These are phyloP conservation scores for Globisporangium camurandrum DNA, from an alignment of 352 stramenopile species.

Conservation along the genomic window DNA sequence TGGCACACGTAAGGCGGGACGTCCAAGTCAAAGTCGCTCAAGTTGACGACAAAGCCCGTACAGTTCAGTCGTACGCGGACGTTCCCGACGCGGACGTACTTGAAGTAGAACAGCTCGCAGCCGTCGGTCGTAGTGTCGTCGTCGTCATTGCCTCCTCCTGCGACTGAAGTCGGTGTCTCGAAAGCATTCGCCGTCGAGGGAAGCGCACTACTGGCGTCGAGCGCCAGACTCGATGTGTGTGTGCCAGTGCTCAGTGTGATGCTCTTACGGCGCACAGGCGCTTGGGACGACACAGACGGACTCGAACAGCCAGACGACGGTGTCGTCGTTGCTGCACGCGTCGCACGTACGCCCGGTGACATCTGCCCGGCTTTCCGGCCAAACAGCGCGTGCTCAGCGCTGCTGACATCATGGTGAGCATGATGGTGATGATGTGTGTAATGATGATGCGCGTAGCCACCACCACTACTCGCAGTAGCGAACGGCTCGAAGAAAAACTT, in stretches of 20 bases:
- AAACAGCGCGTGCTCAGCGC: not conserved
- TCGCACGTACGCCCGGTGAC: not conserved
- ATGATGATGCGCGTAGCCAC: too few species aligned
- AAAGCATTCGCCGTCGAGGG: constrained; percentile 3
- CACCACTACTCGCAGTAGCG: constrained; percentile 4
- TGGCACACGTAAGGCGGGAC: constrained; percentile 74
- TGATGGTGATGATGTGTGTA: constrained; percentile 15
- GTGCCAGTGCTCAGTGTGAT: constrained; percentile 7
- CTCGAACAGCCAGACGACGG: not conserved
- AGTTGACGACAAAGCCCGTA: constrained; percentile 82
- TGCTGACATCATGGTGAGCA: not conserved
- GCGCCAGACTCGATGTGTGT: not conserved
- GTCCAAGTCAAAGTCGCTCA: constrained; percentile 75
- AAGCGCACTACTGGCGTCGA: constrained; percentile 4
- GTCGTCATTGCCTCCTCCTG: too few species aligned
- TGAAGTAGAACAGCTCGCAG: constrained; percentile 81
- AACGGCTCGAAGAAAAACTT: constrained; percentile 82
- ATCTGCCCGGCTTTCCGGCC: not conserved
- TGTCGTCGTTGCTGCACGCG: not conserved
- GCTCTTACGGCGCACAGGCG: constrained; percentile 7
- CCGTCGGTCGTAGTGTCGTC: constrained; percentile 42
- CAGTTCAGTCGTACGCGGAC: constrained; percentile 75
- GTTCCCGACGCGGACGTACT: constrained; percentile 78
- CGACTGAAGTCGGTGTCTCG: too few species aligned
- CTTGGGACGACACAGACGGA: not conserved